Evolutionary conservation across 78 protist species (phyloP).

Genomic region (Planoprotostelium fungivorum): DNA sequence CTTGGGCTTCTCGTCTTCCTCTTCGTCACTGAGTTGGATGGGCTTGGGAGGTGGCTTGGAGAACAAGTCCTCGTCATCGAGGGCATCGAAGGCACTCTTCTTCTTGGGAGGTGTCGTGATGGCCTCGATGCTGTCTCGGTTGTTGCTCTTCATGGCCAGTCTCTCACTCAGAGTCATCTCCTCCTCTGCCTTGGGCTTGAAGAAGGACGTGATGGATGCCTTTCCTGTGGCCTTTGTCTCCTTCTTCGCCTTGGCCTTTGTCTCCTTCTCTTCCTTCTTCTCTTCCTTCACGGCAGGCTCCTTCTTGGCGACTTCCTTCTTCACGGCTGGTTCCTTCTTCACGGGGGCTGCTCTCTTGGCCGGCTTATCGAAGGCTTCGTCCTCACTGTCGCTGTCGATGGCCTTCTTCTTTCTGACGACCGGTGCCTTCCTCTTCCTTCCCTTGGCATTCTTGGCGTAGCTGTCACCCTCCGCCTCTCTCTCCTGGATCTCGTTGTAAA

Average conservation of each 20-base stretch:
- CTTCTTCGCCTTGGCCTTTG: not conserved
- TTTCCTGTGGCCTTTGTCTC: not conserved
- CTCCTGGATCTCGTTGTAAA: not conserved
- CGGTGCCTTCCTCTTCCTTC: not conserved
- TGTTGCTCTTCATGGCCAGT: not conserved
- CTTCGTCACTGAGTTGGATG: not conserved
- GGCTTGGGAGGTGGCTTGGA: not conserved
- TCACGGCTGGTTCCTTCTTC: not conserved
- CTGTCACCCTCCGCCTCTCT: not conserved
- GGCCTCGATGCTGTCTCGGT: not conserved
- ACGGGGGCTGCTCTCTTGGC: not conserved
- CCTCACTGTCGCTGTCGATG: constrained; percentile 15
- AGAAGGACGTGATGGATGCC: not conserved
- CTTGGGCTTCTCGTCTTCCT: not conserved
- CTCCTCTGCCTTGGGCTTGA: not conserved
- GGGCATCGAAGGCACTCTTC: not conserved
- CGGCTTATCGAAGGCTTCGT: not conserved
- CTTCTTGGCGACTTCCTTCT: not conserved
- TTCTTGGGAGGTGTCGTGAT: not conserved
- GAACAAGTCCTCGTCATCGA: not conserved
- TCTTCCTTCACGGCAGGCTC: too few relatives aligned
- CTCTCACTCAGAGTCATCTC: not conserved
- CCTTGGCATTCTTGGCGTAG: not conserved
- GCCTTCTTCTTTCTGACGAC: not conserved
- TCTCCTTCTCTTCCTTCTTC: not conserved